Conservation (phyloP, 2,329 filamentous ascomycete species). For the Fusarium chlamydosporum region DNA sequence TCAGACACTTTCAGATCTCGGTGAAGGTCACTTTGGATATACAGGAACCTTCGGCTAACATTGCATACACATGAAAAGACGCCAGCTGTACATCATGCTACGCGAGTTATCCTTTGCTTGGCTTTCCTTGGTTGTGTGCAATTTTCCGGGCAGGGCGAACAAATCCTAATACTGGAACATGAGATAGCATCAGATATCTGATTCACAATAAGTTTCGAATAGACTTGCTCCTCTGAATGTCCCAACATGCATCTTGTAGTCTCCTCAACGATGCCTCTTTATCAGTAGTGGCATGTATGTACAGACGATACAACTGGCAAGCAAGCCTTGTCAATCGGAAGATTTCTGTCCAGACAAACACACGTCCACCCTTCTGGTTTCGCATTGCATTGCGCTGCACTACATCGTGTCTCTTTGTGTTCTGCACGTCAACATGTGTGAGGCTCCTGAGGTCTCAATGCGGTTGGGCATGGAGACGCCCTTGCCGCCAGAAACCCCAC, state of each 20-base stretch:
- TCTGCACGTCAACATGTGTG: constrained; percentile 44
- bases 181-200: constrained; percentile 3
- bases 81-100: constrained; percentile 45
- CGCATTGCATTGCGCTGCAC: constrained; percentile 30
- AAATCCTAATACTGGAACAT: constrained; percentile 40
- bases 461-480: constrained; percentile 66
- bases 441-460: constrained; percentile 49
- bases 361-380: constrained; percentile 32
- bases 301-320: constrained; percentile 38
- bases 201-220: not conserved
- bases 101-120: constrained; percentile 29
- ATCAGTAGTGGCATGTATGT: constrained; percentile 16
- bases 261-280: constrained; percentile 30
- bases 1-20: constrained; percentile 29
- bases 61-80: constrained; percentile 30
- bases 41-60: constrained; percentile 20
- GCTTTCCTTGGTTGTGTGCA: constrained; percentile 18
- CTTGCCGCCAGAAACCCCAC: constrained; percentile 57
- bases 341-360: constrained; percentile 39
- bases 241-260: constrained; percentile 10
- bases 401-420: constrained; percentile 26
- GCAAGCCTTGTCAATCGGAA: constrained; percentile 44
- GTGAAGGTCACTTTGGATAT: constrained; percentile 24
- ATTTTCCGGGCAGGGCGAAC: constrained; percentile 35
- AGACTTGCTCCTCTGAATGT: not conserved